Evolutionary conservation across 1,284 basidiomycete species (phyloP).

Genomic region (Coniophora puteana): DNA sequence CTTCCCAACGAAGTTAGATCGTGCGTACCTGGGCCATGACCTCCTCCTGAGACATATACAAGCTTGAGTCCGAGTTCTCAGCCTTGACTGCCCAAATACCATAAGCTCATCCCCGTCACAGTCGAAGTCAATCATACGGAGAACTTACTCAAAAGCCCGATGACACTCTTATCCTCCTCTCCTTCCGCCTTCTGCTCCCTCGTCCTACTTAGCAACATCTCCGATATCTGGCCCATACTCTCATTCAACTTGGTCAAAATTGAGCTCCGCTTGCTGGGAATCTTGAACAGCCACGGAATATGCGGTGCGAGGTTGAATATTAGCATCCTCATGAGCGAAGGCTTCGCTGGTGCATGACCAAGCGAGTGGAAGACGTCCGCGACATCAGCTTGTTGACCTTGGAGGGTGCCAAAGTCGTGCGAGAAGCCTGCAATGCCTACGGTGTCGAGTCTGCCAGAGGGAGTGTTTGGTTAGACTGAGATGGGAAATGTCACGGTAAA

Average conservation of each 20-base stretch:
- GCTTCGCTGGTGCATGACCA: constrained; percentile 24
- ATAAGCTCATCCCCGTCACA: constrained; percentile 1
- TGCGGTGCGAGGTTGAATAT: constrained; percentile 37
- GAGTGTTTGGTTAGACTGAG: neutral
- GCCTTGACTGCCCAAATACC: constrained; percentile 41
- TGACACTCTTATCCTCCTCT: constrained; percentile 41
- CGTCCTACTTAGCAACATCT: constrained; percentile 39
- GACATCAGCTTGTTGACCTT: constrained; percentile 41
- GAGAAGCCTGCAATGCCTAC: constrained; percentile 56
- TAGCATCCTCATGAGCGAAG: constrained; percentile 24
- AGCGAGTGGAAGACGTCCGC: constrained; percentile 42
- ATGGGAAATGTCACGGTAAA: neutral
- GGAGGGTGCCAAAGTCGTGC: too few species aligned
- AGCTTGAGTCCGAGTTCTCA: constrained; percentile 34
- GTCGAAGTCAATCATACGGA: neutral
- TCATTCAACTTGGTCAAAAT: constrained; percentile 32
- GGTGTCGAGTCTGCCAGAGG: constrained; percentile 39
- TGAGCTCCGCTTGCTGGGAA: constrained; percentile 38
- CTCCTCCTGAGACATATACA: constrained; percentile 59
- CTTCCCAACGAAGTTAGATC: neutral
- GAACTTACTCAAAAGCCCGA: constrained; percentile 44
- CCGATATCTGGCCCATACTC: constrained; percentile 41
- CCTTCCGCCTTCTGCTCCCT: constrained; percentile 33
- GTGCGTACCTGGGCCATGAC: constrained; percentile 49
- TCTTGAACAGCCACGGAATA: constrained; percentile 36